Percentiles rank a stretch among this genome's conserved stretches.
phyloP scores from a whole-genome alignment of 352 stramenopile genomes.

The Pythium phragmiticola region DNA sequence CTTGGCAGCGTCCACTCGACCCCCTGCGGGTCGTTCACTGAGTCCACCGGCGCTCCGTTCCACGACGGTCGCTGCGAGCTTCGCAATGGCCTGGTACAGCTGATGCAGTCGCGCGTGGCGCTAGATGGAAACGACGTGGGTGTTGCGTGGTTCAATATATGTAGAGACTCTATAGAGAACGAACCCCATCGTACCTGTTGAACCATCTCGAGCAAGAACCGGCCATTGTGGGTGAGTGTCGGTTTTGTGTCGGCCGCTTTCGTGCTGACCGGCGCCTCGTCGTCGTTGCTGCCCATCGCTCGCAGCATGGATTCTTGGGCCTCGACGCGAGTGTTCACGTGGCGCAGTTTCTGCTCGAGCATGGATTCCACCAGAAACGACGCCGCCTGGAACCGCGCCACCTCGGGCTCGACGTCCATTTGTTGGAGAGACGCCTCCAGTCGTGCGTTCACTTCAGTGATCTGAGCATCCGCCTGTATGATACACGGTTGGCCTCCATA shows the following conservation, averaged over 20 bases:
- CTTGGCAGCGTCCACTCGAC: conserved; percentile 32
- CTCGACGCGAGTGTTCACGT: conserved; percentile 37
- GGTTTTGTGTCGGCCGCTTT: not conserved
- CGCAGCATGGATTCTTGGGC: conserved; percentile 35
- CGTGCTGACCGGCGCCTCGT: not conserved
- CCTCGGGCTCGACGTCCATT: conserved; percentile 38
- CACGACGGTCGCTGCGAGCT: conserved; percentile 40
- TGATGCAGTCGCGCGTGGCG: conserved; percentile 58
- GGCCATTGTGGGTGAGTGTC: conserved; percentile 25
- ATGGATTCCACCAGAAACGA: conserved; percentile 59
- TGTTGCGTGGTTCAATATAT: not conserved
- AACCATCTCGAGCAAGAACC: conserved; percentile 57
- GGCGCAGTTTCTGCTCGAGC: conserved; percentile 59
- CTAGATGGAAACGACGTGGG: conserved; percentile 24
- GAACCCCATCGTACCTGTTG: conserved; percentile 41
- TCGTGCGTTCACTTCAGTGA: conserved; percentile 32
- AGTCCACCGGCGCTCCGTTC: not conserved
- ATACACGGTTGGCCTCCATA: not conserved
- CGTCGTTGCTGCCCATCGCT: not conserved
- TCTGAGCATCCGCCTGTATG: conserved; percentile 54
- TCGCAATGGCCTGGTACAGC: conserved; percentile 55
- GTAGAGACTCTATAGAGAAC: not conserved
- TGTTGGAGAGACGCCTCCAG: conserved; percentile 52
- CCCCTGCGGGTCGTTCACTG: not conserved
- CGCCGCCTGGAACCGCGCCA: conserved; percentile 52